Base-by-base conservation (phyloP, 345 rosid genomes). In the Pugionium cornutum region DNA sequence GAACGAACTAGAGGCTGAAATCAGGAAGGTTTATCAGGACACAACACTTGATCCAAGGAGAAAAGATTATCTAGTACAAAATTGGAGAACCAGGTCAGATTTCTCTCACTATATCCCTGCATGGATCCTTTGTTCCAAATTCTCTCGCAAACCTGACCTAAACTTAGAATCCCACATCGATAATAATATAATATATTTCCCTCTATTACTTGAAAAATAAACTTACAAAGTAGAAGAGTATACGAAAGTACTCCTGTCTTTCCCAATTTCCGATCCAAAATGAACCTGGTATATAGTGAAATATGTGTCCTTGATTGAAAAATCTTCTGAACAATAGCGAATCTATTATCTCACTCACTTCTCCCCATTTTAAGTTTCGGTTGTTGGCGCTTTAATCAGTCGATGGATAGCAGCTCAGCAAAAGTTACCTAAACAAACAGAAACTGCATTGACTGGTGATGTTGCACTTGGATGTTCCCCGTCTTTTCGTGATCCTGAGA, bases 351-450 rank as follows among this genome's bases (percentile, higher is more conserved):
- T 51, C 46, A 33, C 42, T 51, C 46, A 60, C 60, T 51, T 51
- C 27, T 11, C 46, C 8, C 39, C 33, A 35, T 46, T 45, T 43
- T 49, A 40, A 41, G n/a, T 18, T 49, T 68, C 3, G 29, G 8
- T 42, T 51, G 37, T 50, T 63, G 40, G 18, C 68, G 56, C 81
- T 62, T 53, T 67, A 39, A 60, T 40, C 71, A 86, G 94, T 76
- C 91, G 91, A 64, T 89, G 89, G 95, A 83, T 89, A 68, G 96
- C 96, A 31, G 83, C 96, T 60, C 96, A 86, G 82, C 96, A 89
- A 74, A 89, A 89, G 76, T 75, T 74, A 6, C 81, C 83, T n/a
- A 87, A 89, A 63, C 67, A 72, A 67, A 58, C 77, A 73, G 72
- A 72, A 52, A 69, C 73, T 41, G 89, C 77, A 47, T 66, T 76